phyloP scores from a whole-genome alignment of 345 rosid species.

The Cardamine chenopodiifolia region DNA sequence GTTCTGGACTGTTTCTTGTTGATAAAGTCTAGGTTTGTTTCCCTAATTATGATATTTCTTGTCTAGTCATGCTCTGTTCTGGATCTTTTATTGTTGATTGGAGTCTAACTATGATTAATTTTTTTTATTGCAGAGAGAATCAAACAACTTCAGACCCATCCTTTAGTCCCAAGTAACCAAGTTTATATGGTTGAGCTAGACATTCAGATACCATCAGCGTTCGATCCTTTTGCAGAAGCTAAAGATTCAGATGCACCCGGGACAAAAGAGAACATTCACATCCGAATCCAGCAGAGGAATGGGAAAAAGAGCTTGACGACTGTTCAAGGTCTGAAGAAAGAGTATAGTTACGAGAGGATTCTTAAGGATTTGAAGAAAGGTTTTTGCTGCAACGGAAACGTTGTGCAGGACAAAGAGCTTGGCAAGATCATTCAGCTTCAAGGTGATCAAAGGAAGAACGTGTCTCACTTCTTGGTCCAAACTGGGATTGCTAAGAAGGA shows the following conservation, averaged over 20 bases:
- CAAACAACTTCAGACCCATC: neutral
- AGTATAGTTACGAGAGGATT: conserved; percentile 68
- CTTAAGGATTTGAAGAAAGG: conserved; percentile 82
- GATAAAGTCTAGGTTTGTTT: neutral
- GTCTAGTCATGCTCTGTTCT: neutral
- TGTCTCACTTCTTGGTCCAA: conserved; percentile 64
- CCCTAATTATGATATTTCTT: neutral
- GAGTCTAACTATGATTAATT: neutral
- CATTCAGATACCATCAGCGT: conserved; percentile 59
- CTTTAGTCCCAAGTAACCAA: conserved; percentile 24
- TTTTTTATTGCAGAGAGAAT: neutral
- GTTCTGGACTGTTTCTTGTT: neutral
- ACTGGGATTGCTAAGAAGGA: conserved; percentile 70
- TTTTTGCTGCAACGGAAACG: conserved; percentile 88
- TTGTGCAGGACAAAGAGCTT: conserved; percentile 77
- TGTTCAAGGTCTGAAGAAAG: conserved; percentile 71
- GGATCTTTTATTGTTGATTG: neutral
- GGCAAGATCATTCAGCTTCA: conserved; percentile 97
- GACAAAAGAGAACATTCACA: conserved; percentile 62
- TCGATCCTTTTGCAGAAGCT: conserved; percentile 75
- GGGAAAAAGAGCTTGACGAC: conserved; percentile 82
- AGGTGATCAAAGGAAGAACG: conserved; percentile 91
- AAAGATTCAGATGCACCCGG: conserved; percentile 58
- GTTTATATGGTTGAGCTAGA: conserved; percentile 82
- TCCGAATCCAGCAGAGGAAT: conserved; percentile 80